Conservation (phyloP, 106 monocot genomes). For the Posidonia australis region DNA sequence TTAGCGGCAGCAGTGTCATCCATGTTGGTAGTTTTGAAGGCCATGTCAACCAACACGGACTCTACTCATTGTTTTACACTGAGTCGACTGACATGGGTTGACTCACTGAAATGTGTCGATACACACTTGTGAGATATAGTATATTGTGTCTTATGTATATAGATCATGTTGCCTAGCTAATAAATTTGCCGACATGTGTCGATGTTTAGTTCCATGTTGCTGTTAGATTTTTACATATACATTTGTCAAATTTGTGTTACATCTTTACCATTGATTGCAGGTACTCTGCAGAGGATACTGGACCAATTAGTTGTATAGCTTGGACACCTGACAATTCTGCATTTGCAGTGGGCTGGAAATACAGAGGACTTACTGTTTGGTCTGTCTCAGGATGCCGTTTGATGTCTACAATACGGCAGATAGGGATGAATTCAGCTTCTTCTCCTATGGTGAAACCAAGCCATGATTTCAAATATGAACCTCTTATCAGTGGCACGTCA, state of each 20-base stretch:
- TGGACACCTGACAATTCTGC: constrained; percentile 98
- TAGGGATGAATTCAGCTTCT: constrained; percentile 60
- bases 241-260: background rate
- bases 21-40: too few species aligned
- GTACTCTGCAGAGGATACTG: constrained; percentile 96
- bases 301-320: constrained; percentile 76
- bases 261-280: constrained; percentile 24
- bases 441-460: constrained; percentile 72
- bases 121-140: too few species aligned
- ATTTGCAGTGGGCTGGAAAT: constrained; percentile 96
- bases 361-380: constrained; percentile 94
- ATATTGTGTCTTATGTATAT: too few species aligned
- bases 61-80: too few species aligned
- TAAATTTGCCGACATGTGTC: too few species aligned
- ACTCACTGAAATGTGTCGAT: too few species aligned
- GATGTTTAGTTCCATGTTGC: background rate
- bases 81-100: too few species aligned
- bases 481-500: constrained; percentile 78
- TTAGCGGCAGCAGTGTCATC: too few species aligned
- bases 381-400: constrained; percentile 94
- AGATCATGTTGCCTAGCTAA: too few species aligned
- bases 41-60: too few species aligned
- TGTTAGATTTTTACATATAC: background rate
- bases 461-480: constrained; percentile 67
- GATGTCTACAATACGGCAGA: constrained; percentile 96